Evolutionary conservation across 1,139 yeast species (phyloP), one percentile per base, ranked within the genome.

Genomic region (Zygosaccharomyces sapae): DNA sequence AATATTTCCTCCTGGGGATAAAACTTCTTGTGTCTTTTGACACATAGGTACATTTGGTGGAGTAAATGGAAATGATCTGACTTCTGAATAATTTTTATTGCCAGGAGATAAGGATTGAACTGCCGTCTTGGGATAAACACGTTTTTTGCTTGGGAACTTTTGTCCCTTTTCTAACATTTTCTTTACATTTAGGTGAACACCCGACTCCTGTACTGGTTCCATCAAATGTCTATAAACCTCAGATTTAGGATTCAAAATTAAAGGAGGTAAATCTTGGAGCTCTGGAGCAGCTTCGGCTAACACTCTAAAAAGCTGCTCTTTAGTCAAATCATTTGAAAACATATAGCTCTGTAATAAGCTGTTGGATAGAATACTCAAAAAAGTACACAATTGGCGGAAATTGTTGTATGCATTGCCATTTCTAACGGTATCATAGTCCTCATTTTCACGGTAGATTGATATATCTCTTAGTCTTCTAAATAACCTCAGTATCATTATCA

Each of bases 111-210:
- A 12, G 7, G 29, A 22, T 13, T 37, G 40, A 44, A 19, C 41
- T 36, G 34, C 25, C 6, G 30, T 37, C 39, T 24, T 37, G 19
- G 25, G 43, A n/a, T 36, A 30, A 29, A 6, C 34, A 25, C 16
- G 34, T 10, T 38, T 43, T 10, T 25, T 25, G 20, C 22, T 31
- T 24, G 29, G 29, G 30, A 20, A 12, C 39, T 44, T 38, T 13
- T 49, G 42, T 24, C 45, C 55, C 8, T 49, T 44, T 34, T 56
- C 59, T 5, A 61, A 43, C 50, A 61, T 54, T 36, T 54, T 58
- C 36, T 46, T 52, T 8, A 62, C 50, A 18, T 53, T 56, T 13
- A 62, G 44, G 43, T 59, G 65, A 38, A 61, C 56, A 2, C 65
- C 65, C 3, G 62, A 55, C 38, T 55, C 58, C 39, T 58, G 53